These are phyloP conservation scores for Actinomortierella ambigua DNA, from an alignment of 371 early-diverging fungal genomes.

Conservation along the genomic window DNA sequence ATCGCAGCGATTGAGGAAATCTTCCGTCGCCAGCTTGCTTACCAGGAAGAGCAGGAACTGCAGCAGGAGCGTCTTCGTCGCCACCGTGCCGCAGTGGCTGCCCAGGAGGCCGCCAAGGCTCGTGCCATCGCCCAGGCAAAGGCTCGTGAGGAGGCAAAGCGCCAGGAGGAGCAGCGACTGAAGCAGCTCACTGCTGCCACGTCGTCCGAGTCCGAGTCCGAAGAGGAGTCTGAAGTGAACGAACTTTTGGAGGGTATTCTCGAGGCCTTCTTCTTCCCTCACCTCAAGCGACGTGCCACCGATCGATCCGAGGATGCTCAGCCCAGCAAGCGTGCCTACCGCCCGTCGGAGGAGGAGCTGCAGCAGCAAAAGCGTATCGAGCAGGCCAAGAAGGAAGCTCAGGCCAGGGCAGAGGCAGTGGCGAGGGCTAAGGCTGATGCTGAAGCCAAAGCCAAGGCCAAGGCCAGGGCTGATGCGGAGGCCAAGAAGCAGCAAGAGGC, in stretches of 20 bases:
- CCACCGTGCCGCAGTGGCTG: background rate
- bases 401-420: constrained; percentile 3
- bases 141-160: constrained; percentile 1
- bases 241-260: constrained; percentile 19
- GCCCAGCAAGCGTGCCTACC: constrained; percentile 29
- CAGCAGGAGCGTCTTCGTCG: no score
- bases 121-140: constrained; percentile 7
- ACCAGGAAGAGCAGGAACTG: constrained; percentile 8
- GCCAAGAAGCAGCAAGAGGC: background rate
- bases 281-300: constrained; percentile 16
- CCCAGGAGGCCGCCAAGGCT: constrained; percentile 15
- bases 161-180: constrained; percentile 10
- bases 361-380: constrained; percentile 5
- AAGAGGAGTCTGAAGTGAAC: constrained; percentile 1
- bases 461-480: background rate
- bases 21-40: constrained; percentile 1
- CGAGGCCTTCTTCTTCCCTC: constrained; percentile 26
- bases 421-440: constrained; percentile 1
- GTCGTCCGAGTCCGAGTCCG: background rate
- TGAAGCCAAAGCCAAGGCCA: background rate
- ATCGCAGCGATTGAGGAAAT: constrained; percentile 12
- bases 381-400: constrained; percentile 4
- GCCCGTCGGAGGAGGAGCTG: constrained; percentile 11
- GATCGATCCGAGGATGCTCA: constrained; percentile 14
- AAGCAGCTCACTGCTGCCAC: constrained; percentile 2